phyloP scores from a whole-genome alignment of 2,329 filamentous ascomycete genomes.

The Moelleriella libera region DNA sequence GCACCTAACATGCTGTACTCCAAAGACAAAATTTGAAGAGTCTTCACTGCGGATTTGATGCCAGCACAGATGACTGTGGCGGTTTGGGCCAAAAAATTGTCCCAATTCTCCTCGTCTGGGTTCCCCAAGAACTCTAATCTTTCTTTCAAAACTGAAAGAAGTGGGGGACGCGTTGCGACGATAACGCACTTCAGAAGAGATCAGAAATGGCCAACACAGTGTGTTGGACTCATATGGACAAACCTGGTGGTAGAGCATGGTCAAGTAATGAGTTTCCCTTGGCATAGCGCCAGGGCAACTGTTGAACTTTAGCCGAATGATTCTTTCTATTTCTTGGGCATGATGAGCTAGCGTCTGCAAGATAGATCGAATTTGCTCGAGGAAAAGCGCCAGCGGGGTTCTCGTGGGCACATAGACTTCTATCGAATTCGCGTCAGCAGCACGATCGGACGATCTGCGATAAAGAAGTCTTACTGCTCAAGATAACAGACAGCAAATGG shows the following conservation, averaged over 20 bases:
- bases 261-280: constrained; percentile 21
- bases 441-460: not conserved
- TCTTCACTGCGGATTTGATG: constrained; percentile 25
- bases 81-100: constrained; percentile 17
- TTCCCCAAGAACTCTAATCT: constrained; percentile 14
- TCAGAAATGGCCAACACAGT: not conserved
- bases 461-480: constrained; percentile 14
- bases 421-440: constrained; percentile 4
- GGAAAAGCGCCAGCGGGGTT: constrained; percentile 17
- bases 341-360: constrained; percentile 20
- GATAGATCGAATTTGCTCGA: constrained; percentile 20
- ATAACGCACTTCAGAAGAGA: constrained; percentile 17
- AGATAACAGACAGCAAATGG: constrained; percentile 18
- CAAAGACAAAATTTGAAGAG: constrained; percentile 20
- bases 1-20: constrained; percentile 21
- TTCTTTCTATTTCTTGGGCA: constrained; percentile 22
- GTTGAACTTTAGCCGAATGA: constrained; percentile 17
- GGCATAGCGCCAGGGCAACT: constrained; percentile 20
- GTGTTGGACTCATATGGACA: not conserved
- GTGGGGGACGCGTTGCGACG: constrained; percentile 21
- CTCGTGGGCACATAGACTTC: constrained; percentile 20
- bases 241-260: constrained; percentile 23
- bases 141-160: constrained; percentile 23
- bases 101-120: constrained; percentile 13
- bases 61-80: constrained; percentile 21